phyloP scores from a whole-genome alignment of 441 rosid species.

The Pelargonium myrrhifolium region DNA sequence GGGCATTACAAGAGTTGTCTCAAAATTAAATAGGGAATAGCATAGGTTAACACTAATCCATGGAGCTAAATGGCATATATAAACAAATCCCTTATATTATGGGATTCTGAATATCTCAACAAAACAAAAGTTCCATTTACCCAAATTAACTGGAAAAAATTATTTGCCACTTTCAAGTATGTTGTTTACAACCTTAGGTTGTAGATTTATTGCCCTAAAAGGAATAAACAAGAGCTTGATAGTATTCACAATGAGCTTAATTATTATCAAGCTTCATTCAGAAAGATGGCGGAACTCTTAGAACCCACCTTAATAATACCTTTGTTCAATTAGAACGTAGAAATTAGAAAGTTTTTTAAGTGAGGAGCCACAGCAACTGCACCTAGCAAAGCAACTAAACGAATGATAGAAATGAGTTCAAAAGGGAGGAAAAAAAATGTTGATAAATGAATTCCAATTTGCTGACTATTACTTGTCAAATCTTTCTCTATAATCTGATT shows the following conservation, averaged over 20 bases:
- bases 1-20: too few relatives aligned
- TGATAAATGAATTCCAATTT: not conserved
- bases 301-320: not conserved
- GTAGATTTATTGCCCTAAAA: not conserved
- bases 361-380: not conserved
- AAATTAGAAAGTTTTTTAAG: not conserved
- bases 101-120: too few relatives aligned
- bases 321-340: too few relatives aligned
- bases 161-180: not conserved
- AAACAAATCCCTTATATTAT: too few relatives aligned
- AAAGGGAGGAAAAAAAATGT: not conserved
- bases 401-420: not conserved
- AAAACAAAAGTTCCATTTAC: not conserved
- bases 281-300: not conserved
- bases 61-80: too few relatives aligned
- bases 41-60: too few relatives aligned
- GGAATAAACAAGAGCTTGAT: not conserved
- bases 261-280: not conserved
- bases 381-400: not conserved
- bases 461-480: slow-evolving; percentile 1
- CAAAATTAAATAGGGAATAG: too few relatives aligned
- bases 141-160: not conserved
- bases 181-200: not conserved
- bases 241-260: not conserved
- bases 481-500: too few relatives aligned